Conservation (phyloP, 2,329 filamentous ascomycete genomes). For the Colletotrichum viniferum region DNA sequence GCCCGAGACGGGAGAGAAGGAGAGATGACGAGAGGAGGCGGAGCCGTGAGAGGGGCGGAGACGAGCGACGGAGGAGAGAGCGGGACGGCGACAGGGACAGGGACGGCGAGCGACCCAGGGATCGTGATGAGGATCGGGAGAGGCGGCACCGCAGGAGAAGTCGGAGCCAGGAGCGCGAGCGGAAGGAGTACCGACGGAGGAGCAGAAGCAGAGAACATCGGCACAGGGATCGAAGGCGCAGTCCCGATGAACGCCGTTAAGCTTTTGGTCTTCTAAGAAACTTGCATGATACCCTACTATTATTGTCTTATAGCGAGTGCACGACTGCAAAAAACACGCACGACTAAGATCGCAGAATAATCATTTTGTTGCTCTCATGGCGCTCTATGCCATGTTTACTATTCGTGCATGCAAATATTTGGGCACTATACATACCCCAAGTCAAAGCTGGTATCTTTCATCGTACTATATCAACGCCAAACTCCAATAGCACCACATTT, state of each 20-base stretch:
- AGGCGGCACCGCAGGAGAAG: constrained; percentile 9
- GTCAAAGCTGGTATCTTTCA: background rate
- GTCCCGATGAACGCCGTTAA: constrained; percentile 2
- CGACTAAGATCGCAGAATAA: background rate
- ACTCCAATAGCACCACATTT: background rate
- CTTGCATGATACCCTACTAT: background rate
- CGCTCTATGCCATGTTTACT: background rate
- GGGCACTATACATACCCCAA: background rate
- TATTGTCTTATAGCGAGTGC: background rate
- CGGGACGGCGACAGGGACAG: background rate
- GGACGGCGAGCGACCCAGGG: background rate
- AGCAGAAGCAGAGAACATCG: constrained; percentile 16
- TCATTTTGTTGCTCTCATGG: background rate
- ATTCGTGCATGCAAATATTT: background rate
- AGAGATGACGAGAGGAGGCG: constrained; percentile 25
- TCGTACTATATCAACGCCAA: background rate
- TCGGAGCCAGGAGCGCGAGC: constrained; percentile 1
- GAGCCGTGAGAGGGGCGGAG: constrained; percentile 11
- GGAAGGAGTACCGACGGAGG: constrained; percentile 10
- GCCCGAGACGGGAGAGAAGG: constrained; percentile 28
- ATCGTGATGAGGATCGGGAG: constrained; percentile 11
- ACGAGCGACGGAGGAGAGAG: constrained; percentile 3
- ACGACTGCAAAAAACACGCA: background rate
- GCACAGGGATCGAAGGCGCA: constrained; percentile 3
- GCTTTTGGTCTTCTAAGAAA: background rate